phyloP scores from a whole-genome alignment of 2,329 filamentous ascomycete species.

The Pseudogymnoascus sp. region DNA sequence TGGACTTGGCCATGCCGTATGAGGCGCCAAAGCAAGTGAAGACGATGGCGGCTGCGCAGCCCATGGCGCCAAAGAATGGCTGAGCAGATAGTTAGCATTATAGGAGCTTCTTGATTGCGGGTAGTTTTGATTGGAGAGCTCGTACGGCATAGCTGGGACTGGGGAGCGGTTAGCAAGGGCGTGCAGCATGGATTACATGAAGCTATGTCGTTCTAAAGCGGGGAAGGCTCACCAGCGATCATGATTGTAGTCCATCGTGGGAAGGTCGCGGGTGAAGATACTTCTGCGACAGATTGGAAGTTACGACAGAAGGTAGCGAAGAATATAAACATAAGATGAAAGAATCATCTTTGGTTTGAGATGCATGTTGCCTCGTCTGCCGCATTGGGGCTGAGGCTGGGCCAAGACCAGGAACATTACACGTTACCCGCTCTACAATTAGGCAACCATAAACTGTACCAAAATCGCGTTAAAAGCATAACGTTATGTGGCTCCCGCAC shows the following conservation, averaged over 20 bases:
- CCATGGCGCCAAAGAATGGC: slow-evolving; percentile 93
- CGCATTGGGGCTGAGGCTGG: background rate
- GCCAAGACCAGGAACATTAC: background rate
- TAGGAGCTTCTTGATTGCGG: background rate
- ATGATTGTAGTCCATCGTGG: background rate
- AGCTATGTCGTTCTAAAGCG: background rate
- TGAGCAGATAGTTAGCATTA: slow-evolving; percentile 21
- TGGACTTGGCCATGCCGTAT: slow-evolving; percentile 96
- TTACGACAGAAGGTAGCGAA: background rate
- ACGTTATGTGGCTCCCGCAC: background rate
- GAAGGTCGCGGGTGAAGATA: background rate
- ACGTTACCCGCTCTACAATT: background rate
- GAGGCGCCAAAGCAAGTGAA: slow-evolving; percentile 80
- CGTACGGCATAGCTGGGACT: slow-evolving; percentile 9
- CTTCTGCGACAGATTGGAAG: background rate
- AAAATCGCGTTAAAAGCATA: background rate
- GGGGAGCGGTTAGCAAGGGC: background rate
- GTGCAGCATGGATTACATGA: background rate
- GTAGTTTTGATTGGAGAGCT: background rate
- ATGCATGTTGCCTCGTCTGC: background rate
- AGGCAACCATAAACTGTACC: slow-evolving; percentile 7
- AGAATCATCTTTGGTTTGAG: background rate
- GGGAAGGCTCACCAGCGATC: background rate
- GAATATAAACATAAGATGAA: background rate
- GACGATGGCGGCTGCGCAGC: slow-evolving; percentile 83